Evolutionary conservation across 1,284 basidiomycete species (phyloP).

Genomic region (Flammula alnicola): DNA sequence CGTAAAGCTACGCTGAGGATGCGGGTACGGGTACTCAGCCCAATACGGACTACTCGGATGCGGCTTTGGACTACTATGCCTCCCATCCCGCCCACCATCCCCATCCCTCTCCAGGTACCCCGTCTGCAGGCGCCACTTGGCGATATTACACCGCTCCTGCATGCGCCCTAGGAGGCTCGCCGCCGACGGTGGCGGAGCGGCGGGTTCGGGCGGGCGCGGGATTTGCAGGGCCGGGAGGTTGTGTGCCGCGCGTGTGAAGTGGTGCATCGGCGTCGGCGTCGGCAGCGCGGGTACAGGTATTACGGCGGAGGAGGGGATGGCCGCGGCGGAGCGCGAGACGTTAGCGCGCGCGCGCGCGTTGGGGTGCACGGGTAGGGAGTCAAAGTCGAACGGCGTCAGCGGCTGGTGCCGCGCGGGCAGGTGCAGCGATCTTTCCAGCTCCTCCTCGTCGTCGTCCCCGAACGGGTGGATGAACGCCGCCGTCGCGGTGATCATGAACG

Average conservation of each 20-base stretch:
- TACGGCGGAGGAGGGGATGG: neutral
- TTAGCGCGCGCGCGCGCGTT: neutral
- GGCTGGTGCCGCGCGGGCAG: slow-evolving; percentile 47
- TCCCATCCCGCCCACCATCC: neutral
- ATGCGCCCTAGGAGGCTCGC: slow-evolving; percentile 39
- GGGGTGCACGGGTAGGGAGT: slow-evolving; percentile 46
- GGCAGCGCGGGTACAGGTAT: neutral
- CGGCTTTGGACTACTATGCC: slow-evolving; percentile 1
- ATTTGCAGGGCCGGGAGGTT: too few species aligned
- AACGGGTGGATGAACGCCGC: slow-evolving; percentile 64
- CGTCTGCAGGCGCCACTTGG: slow-evolving; percentile 35
- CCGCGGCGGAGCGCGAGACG: neutral
- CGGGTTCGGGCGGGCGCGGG: slow-evolving; percentile 18
- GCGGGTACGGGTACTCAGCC: too few species aligned
- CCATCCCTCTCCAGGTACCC: slow-evolving; percentile 24
- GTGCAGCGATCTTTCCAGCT: slow-evolving; percentile 30
- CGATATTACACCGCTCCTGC: slow-evolving; percentile 43
- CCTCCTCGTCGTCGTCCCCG: slow-evolving; percentile 36
- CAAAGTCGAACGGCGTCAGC: slow-evolving; percentile 61
- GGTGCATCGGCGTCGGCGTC: neutral
- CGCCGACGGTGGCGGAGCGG: slow-evolving; percentile 6
- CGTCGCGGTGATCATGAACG: slow-evolving; percentile 36
- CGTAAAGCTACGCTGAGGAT: too few species aligned
- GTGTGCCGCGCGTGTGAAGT: neutral
- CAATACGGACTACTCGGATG: slow-evolving; percentile 27